phyloP scores from a whole-genome alignment of 371 early-diverging fungal species.

The Enteropsectra breve region DNA sequence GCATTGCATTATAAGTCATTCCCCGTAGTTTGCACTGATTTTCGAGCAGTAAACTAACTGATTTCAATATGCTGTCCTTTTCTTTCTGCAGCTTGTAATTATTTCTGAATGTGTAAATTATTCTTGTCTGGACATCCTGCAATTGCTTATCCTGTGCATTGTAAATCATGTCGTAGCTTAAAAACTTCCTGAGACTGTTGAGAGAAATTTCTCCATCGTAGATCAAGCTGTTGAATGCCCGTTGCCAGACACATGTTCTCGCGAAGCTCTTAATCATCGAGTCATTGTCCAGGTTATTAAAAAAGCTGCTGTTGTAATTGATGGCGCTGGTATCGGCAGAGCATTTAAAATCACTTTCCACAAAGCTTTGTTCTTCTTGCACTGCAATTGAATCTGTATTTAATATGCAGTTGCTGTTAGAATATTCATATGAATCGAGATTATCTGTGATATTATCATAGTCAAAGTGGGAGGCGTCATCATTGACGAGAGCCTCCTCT shows the following conservation, averaged over 20 bases:
- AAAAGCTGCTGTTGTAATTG: neutral
- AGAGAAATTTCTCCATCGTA: conserved; percentile 23
- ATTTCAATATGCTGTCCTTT: conserved; percentile 76
- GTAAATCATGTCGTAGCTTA: conserved; percentile 23
- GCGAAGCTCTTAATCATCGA: conserved; percentile 17
- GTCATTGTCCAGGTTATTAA: neutral
- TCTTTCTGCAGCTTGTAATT: conserved; percentile 71
- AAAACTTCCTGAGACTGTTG: conserved; percentile 27
- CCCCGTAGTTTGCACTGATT: conserved; percentile 86
- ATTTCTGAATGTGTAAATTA: conserved; percentile 69
- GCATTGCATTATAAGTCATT: conserved; percentile 55
- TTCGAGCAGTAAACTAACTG: conserved; percentile 82
- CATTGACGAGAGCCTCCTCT: conserved; percentile 44
- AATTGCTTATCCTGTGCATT: conserved; percentile 61
- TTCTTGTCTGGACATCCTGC: conserved; percentile 50
- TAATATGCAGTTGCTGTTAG: neutral
- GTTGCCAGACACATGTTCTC: conserved; percentile 25
- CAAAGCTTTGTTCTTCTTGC: neutral
- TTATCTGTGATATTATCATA: conserved; percentile 44
- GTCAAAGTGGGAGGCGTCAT: conserved; percentile 46
- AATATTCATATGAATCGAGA: neutral
- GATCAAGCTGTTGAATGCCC: conserved; percentile 43
- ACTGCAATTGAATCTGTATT: neutral
- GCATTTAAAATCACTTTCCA: neutral
- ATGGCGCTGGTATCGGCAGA: conserved; percentile 5